phyloP scores from a whole-genome alignment of 208 protist species.

The Wallacemonas rigidus region DNA sequence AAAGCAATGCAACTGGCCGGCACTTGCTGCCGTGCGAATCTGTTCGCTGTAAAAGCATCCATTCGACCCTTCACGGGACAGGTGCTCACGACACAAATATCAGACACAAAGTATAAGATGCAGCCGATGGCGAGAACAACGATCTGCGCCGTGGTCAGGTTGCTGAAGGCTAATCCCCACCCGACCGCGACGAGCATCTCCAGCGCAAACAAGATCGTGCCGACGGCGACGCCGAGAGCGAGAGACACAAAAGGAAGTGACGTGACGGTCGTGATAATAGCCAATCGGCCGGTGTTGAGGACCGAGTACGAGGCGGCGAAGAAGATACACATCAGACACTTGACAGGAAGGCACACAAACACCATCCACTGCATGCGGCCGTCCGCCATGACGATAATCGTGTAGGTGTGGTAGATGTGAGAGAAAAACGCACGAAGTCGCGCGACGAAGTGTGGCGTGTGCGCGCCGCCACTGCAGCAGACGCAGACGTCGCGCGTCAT shows the following conservation, averaged over 20 bases:
- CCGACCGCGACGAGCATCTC: constrained; percentile 61
- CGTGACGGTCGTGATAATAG: background rate
- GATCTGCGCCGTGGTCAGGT: constrained; percentile 33
- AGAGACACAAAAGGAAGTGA: constrained; percentile 26
- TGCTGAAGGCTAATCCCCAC: constrained; percentile 58
- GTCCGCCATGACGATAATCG: constrained; percentile 50
- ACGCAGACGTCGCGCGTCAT: background rate
- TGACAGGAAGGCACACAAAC: constrained; percentile 31
- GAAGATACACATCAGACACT: constrained; percentile 40
- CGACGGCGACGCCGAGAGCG: constrained; percentile 28
- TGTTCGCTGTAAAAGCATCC: constrained; percentile 33
- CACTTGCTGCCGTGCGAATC: constrained; percentile 8
- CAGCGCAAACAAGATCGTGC: constrained; percentile 36
- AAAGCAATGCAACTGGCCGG: constrained; percentile 20
- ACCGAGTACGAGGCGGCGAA: constrained; percentile 30
- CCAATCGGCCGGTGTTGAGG: constrained; percentile 7
- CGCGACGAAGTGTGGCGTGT: constrained; percentile 5
- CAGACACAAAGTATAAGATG: constrained; percentile 33
- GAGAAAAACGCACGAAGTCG: background rate
- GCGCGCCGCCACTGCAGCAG: background rate
- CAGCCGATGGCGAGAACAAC: constrained; percentile 35
- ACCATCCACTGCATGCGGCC: constrained; percentile 60
- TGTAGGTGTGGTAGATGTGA: background rate
- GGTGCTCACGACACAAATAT: constrained; percentile 29
- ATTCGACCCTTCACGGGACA: constrained; percentile 19